Evolutionary conservation across 2,329 filamentous ascomycete species (phyloP).

Genomic region (Helotiales sp.): DNA sequence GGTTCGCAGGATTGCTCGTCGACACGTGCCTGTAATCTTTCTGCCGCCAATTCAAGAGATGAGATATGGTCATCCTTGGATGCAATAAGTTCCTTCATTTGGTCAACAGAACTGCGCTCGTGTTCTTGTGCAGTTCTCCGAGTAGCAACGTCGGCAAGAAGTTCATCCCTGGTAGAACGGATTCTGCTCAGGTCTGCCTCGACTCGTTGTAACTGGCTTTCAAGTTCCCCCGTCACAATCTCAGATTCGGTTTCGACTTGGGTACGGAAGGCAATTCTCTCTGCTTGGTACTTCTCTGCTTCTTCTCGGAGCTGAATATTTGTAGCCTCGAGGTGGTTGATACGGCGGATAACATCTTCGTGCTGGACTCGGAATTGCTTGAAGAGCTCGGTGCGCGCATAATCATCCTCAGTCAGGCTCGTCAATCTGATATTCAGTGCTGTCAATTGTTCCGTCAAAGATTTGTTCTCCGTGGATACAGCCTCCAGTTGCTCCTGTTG

Average conservation of each 20-base stretch:
- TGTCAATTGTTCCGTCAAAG: slow-evolving; percentile 76
- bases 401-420: slow-evolving; percentile 86
- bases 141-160: slow-evolving; percentile 77
- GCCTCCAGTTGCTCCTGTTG: slow-evolving; percentile 87
- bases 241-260: slow-evolving; percentile 82
- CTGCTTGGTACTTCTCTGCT: slow-evolving; percentile 79
- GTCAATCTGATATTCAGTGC: slow-evolving; percentile 67
- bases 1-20: slow-evolving; percentile 44
- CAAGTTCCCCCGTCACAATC: slow-evolving; percentile 70
- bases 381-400: slow-evolving; percentile 88
- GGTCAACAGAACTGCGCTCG: slow-evolving; percentile 65
- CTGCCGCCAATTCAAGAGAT: slow-evolving; percentile 79
- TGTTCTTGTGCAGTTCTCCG: slow-evolving; percentile 79
- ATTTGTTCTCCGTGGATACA: slow-evolving; percentile 74
- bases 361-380: slow-evolving; percentile 88
- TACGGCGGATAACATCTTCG: slow-evolving; percentile 87
- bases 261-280: slow-evolving; percentile 78
- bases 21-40: slow-evolving; percentile 62
- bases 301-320: slow-evolving; percentile 85
- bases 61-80: slow-evolving; percentile 79
- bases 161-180: slow-evolving; percentile 79
- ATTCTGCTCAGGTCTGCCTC: slow-evolving; percentile 87
- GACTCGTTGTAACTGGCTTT: slow-evolving; percentile 75
- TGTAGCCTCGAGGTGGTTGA: slow-evolving; percentile 87
- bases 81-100: slow-evolving; percentile 76